Conservation (phyloP, 352 stramenopile genomes). For the Blastocystis sp. region DNA sequence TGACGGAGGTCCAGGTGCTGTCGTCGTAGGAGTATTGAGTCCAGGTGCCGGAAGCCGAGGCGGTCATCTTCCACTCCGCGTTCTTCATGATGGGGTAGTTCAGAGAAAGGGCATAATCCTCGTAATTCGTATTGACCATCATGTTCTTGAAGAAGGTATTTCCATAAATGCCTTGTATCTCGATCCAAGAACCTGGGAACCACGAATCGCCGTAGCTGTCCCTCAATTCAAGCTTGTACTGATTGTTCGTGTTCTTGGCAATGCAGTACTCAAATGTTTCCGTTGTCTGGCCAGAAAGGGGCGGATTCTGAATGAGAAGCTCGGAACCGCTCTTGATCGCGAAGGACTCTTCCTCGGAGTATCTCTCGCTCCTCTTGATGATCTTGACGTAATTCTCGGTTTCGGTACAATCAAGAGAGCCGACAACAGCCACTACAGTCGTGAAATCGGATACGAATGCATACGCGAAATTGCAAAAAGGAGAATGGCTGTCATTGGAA, state of each 20-base stretch:
- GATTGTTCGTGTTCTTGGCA: background rate
- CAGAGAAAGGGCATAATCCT: constrained; percentile 18
- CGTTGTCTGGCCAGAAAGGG: background rate
- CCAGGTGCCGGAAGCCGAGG: background rate
- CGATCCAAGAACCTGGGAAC: background rate
- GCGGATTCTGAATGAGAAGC: background rate
- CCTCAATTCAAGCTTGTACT: constrained; percentile 11
- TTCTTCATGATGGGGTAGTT: constrained; percentile 19
- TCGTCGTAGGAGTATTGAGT: background rate
- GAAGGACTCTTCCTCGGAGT: background rate
- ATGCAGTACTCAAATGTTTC: constrained; percentile 49
- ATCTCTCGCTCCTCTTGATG: background rate
- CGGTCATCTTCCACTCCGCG: constrained; percentile 11
- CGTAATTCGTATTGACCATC: background rate
- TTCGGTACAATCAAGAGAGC: background rate
- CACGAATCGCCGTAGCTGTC: background rate
- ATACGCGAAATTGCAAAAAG: no score
- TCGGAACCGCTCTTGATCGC: background rate
- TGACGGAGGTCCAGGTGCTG: constrained; percentile 16
- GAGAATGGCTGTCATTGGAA: no score
- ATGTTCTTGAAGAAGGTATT: constrained; percentile 18
- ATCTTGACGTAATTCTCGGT: constrained; percentile 10
- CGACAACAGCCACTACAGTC: background rate
- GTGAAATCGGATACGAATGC: no score
- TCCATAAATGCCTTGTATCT: constrained; percentile 14